Evolutionary conservation across 768 basidiomycete genomes (phyloP), one percentile per base, ranked within the genome.

Genomic region (Xerocomellus dryophilus): DNA sequence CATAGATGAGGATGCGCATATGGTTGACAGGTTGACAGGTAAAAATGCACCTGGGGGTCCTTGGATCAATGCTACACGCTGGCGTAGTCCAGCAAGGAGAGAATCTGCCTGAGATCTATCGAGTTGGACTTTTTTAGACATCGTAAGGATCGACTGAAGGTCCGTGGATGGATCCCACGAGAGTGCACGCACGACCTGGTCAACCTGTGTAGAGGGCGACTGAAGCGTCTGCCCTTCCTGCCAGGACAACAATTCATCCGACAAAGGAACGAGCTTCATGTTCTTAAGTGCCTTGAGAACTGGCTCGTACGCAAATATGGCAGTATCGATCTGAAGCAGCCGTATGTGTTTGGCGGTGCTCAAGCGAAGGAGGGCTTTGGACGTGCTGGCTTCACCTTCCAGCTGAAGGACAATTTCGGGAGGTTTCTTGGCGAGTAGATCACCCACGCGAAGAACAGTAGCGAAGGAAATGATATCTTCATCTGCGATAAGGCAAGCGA

Each of bases 221-320:
- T n/a, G 57, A 5, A 62, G 43, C 1, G n/a, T n/a, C 11, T 53
- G 29, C 11, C 62, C 71, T 2, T 72, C 61, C 1, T 73, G 68
- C 85, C 85, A 87, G 27, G 80, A 74, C 7, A 87, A 57, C 3
- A 88, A 57, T 55, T 86, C 85, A 2, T 71, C 64, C 0, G 76
- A 66, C 2, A 88, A 68, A 1, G 84, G 80, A 11, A 88, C 62
- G 2, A 57, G 57, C 10, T 52, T 72, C 57, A 74, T 77, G 32
- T 73, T 64, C 66, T 86, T 78, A n/a, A 89, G 72, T 2, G 77
- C 80, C 36, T 71, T 76, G 18, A 89, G 74, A 29, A 88, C 72
- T 0, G 85, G 84, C 59, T 85, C 79, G 47, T 78, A 88, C 0
- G 86, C 72, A 57, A 87, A 88, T 4, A 86, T 53, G 0, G 83